Evolutionary conservation across 2,329 filamentous ascomycete species (phyloP), one percentile per base, ranked within the genome.

Genomic region (Sclerotiophoma versabilis): DNA sequence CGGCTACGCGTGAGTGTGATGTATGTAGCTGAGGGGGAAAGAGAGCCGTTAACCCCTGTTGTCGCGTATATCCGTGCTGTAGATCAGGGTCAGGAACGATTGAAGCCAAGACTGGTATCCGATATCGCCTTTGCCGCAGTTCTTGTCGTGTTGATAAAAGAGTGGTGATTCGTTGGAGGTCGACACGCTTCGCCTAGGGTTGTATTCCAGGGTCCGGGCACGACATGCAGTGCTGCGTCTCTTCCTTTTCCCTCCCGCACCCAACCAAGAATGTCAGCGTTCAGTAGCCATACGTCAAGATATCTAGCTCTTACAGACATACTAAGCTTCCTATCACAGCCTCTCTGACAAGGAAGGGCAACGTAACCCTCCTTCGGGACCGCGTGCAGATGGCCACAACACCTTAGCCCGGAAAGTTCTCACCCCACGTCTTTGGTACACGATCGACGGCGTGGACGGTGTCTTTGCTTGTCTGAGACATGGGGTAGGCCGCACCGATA

Each of bases 381-480:
- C 23, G 25, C 46, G 9, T 41, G 46, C 46, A 45, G 33, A 46
- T 37, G 36, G 6, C 15, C 30, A n/a, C 32, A 11, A 27, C 37
- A 5, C 6, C n/a, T 19, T 25, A 15, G 17, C 33, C 12, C 12
- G 11, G 30, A 17, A 25, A 11, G 14, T 25, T 20, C n/a, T 30
- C 29, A 41, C 11, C 27, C 39, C 27, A 34, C 34, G 41, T 33
- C 19, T 12, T 17, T 36, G 20, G 26, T 54, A 29, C 45, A 46
- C 15, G 34, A 49, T 49, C 33, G 33, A 34, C 33, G 34, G 39
- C 33, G 14, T 41, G 39, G 39, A 25, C 27, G n/a, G 19, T 41
- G 33, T 23, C 42, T 41, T 43, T 45, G 37, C 47, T 51, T 46
- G 20, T 27, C 19, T 45, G 19, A 51, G 37, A 50, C 53, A 51